A percentile compares a stretch with the other conserved stretches of the same genome.
phyloP scores from a whole-genome alignment of 2,329 filamentous ascomycete species.

The Fusarium dlaminii region DNA sequence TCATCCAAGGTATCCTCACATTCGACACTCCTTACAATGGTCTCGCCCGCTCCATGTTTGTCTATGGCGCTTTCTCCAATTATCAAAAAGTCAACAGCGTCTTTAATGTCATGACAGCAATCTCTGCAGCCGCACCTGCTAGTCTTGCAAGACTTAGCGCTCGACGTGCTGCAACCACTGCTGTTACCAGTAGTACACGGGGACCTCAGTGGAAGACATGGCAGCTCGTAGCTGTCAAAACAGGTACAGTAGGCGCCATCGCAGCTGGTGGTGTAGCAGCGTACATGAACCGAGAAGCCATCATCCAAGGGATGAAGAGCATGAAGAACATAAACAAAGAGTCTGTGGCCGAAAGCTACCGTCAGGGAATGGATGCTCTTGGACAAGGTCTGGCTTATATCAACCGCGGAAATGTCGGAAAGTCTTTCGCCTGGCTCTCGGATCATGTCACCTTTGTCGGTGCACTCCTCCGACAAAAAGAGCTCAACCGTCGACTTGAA shows the following conservation, averaged over 20 bases:
- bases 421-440: constrained; percentile 80
- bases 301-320: constrained; percentile 60
- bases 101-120: constrained; percentile 66
- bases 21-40: constrained; percentile 89
- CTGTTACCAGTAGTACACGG: constrained; percentile 37
- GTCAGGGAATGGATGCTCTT: constrained; percentile 58
- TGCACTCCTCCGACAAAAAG: constrained; percentile 76
- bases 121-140: constrained; percentile 60
- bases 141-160: constrained; percentile 48
- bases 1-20: constrained; percentile 80
- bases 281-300: constrained; percentile 79
- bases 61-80: constrained; percentile 68
- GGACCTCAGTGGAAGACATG: constrained; percentile 62
- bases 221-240: constrained; percentile 77
- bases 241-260: constrained; percentile 83
- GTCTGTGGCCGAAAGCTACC: constrained; percentile 59
- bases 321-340: constrained; percentile 59
- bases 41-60: constrained; percentile 67
- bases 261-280: constrained; percentile 83
- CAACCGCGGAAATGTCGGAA: constrained; percentile 67
- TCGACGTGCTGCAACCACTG: constrained; percentile 25
- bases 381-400: constrained; percentile 66
- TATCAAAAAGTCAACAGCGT: constrained; percentile 66
- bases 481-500: constrained; percentile 74
- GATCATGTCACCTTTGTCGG: constrained; percentile 89